These are phyloP conservation scores for Arthrobotrys sinensis DNA, from an alignment of 2,329 filamentous ascomycete species.

Conservation along the genomic window DNA sequence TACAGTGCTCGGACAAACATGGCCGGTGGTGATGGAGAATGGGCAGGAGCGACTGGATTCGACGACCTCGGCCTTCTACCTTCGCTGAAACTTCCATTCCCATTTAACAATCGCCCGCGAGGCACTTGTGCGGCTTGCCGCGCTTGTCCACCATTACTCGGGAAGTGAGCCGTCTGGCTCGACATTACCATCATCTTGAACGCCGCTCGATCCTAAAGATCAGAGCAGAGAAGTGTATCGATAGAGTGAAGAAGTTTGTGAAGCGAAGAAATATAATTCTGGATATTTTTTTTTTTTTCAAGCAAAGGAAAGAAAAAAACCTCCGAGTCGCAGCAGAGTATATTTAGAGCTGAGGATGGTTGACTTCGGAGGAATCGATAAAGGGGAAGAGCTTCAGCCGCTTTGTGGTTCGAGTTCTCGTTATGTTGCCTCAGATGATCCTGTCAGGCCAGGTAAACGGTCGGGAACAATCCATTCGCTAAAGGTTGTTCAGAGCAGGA, in stretches of 20 bases:
- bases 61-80: conserved; percentile 57
- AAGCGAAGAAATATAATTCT: conserved; percentile 25
- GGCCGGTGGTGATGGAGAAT: conserved; percentile 72
- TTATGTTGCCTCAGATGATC: conserved; percentile 55
- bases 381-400: conserved; percentile 39
- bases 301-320: conserved; percentile 16
- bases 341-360: conserved; percentile 7
- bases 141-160: conserved; percentile 51
- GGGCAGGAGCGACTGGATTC: conserved; percentile 50
- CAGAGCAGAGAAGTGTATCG: conserved; percentile 32
- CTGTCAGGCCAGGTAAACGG: conserved; percentile 47
- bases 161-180: conserved; percentile 57
- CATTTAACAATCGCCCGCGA: conserved; percentile 67
- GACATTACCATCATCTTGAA: conserved; percentile 61
- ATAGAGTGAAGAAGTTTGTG: conserved; percentile 13
- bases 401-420: conserved; percentile 14
- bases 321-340: neutral
- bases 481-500: conserved; percentile 46
- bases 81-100: conserved; percentile 71
- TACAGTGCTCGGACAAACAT: conserved; percentile 97
- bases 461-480: conserved; percentile 58
- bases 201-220: conserved; percentile 39
- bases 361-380: conserved; percentile 12
- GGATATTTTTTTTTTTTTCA: conserved; percentile 2
- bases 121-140: conserved; percentile 49